These are phyloP conservation scores for Lachancea mirantina DNA, from an alignment of 805 yeast genomes.

Conservation along the genomic window DNA sequence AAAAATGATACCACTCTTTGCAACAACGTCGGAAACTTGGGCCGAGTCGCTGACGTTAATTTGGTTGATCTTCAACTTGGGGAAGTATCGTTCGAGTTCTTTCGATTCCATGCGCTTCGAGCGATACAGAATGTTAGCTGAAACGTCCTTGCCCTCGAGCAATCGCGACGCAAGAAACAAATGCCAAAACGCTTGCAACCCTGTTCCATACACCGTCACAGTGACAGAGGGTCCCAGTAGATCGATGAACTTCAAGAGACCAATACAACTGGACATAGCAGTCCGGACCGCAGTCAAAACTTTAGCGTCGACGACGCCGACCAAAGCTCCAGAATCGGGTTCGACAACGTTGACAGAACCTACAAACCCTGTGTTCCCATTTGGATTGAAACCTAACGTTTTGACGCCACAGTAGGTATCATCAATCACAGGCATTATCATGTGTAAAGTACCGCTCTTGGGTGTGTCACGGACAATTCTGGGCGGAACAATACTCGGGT, in stretches of 20 bases:
- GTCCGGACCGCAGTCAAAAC: slow-evolving; percentile 62
- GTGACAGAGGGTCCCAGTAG: slow-evolving; percentile 14
- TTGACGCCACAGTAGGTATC: slow-evolving; percentile 50
- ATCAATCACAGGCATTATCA: slow-evolving; percentile 62
- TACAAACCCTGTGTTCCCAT: slow-evolving; percentile 51
- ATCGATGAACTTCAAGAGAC: slow-evolving; percentile 27
- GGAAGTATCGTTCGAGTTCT: slow-evolving; percentile 33
- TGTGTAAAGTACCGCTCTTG: slow-evolving; percentile 37
- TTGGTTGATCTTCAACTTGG: slow-evolving; percentile 33
- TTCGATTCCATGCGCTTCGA: slow-evolving; percentile 36
- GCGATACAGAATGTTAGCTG: slow-evolving; percentile 36
- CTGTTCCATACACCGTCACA: slow-evolving; percentile 49
- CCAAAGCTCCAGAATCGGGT: slow-evolving; percentile 42
- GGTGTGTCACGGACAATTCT: slow-evolving; percentile 41
- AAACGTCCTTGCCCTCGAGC: slow-evolving; percentile 23
- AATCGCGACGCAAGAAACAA: slow-evolving; percentile 16
- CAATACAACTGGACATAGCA: slow-evolving; percentile 49
- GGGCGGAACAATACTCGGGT: slow-evolving; percentile 46
- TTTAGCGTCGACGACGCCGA: slow-evolving; percentile 51
- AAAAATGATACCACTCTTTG: slow-evolving; percentile 42
- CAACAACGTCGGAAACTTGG: slow-evolving; percentile 23
- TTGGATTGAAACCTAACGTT: slow-evolving; percentile 39
- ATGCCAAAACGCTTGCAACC: slow-evolving; percentile 64
- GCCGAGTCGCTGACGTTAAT: slow-evolving; percentile 20
- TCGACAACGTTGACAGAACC: slow-evolving; percentile 50